Evolutionary conservation across 1,284 basidiomycete species (phyloP), one percentile per base, ranked within the genome.

Genomic region (Mycena citricolor): DNA sequence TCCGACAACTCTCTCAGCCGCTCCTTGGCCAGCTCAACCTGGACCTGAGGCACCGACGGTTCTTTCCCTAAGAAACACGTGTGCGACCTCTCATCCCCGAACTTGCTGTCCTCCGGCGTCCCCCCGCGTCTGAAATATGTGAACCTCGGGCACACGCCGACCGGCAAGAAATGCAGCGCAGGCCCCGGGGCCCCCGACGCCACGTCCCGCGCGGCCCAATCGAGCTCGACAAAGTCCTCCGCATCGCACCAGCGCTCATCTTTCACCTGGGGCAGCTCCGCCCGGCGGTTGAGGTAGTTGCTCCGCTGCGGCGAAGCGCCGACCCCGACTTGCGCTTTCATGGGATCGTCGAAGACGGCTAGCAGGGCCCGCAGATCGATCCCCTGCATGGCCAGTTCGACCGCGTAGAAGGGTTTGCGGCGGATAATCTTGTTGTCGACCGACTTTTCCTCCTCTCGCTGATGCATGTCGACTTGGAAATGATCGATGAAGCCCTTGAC

Each of bases 381-480:
- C 6, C 82, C 79, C 58, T 83, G 83, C 56, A 93, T 69, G 25
- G 91, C 79, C 6, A 95, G 79, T 65, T 97, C 93, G 24, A 87
- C 88, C n/a, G 91, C 88, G 59, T 94, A 93, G 67, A 98, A 93
- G 2, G 89, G 83, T 62, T 97, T 97, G 65, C 89, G 87, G 17
- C 80, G 74, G 13, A 80, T 66, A 2, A 74, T 70, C 61, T 85
- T 85, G 19, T 67, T 69, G 10, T 71, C 70, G 5, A 77, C 73
- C 1, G 75, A 74, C 14, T 71, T 70, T 67, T 95, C 92, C 63
- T 95, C 87, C 54, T 90, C 86, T 42, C 94, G 78, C 65, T 97
- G 94, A 62, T 98, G 95, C 67, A 97, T 76, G 60, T 98, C 95
- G 28, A 88, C 87, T 53, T 88, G 83, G 62, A 98, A 86, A 25